These are phyloP conservation scores for Euphorbia lathyris DNA, from an alignment of 345 rosid genomes.

Conservation along the genomic window DNA sequence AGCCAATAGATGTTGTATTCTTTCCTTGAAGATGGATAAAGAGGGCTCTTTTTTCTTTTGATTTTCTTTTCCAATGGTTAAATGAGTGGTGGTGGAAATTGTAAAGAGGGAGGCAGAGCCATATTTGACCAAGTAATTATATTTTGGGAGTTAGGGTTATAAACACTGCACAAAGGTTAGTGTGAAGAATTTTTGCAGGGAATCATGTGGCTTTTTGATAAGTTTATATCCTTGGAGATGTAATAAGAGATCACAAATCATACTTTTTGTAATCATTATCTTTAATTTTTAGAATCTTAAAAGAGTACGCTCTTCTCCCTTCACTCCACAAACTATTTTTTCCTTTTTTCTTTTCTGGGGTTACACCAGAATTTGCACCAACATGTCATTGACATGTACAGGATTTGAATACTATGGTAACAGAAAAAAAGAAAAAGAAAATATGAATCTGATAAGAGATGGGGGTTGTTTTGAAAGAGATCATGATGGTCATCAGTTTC, in stretches of 20 bases:
- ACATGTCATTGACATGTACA: too few species aligned
- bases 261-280: constrained; percentile 12
- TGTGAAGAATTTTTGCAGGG: constrained; percentile 28
- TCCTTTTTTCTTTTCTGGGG: not conserved
- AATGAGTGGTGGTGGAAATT: constrained; percentile 12
- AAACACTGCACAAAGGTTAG: constrained; percentile 8
- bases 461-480: too few species aligned
- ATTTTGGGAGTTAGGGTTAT: not conserved
- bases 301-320: not conserved
- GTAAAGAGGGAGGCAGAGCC: constrained; percentile 34
- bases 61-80: not conserved
- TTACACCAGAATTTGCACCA: not conserved
- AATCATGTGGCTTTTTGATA: constrained; percentile 7
- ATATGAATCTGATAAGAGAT: too few species aligned
- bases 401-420: too few species aligned
- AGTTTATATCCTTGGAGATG: constrained; percentile 5
- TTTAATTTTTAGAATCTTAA: not conserved
- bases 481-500: too few species aligned
- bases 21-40: constrained; percentile 1
- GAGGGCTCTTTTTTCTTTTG: not conserved
- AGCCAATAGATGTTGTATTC: constrained; percentile 5
- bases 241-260: constrained; percentile 5
- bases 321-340: not conserved
- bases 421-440: too few species aligned
- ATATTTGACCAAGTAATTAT: constrained; percentile 18